Base-by-base conservation (phyloP, 352 stramenopile genomes). In the Hyaloperonospora brassicae region DNA sequence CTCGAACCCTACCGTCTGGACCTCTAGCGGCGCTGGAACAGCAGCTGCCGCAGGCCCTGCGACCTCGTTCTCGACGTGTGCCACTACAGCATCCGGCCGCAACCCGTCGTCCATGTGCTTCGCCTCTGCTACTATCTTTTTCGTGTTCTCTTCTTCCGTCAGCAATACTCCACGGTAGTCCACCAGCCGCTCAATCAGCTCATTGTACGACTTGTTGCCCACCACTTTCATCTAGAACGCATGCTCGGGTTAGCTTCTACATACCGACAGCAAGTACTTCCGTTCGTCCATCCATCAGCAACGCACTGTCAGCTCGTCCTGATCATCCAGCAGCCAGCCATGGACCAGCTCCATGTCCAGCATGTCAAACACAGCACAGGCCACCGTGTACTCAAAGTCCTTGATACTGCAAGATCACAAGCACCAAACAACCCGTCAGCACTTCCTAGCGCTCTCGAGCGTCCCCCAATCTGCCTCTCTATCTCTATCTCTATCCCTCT, bases 201-300 rank as follows among this genome's bases (percentile, higher is more conserved):
- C 90, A 74, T 99, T 99, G 77, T 99, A 99, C 42, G 87, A 97
- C 60, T 96, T 95, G 52, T 84, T 81, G 31, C 80, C 77, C 49
- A 98, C 70, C 4, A 97, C 74, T 24, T 69, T 61, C 52, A 80
- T 60, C 76, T 86, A 47, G 2, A 34, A 60, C 43, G 5, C 46
- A 53, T 47, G 6, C 17, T n/a, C 23, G 22, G 7, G 22, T n/a
- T 21, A 31, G 5, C n/a, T 44, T 44, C n/a, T 5, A n/a, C n/a
- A 23, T 42, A 42, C n/a, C 3, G 36, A 5, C 11, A 42, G 11
- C 36, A 42, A 17, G 8, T 9, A 34, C 4, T 34, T 8, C 27
- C 4, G n/a, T 12, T 42, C 11, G 2, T 42, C 11, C n/a, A 14
- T 4, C n/a, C n/a, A 14, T 4, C n/a, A 42, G 11, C n/a, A 5